phyloP scores from a whole-genome alignment of 225 moss, liverwort and hornwort species.

The Physcomitrium patens region DNA sequence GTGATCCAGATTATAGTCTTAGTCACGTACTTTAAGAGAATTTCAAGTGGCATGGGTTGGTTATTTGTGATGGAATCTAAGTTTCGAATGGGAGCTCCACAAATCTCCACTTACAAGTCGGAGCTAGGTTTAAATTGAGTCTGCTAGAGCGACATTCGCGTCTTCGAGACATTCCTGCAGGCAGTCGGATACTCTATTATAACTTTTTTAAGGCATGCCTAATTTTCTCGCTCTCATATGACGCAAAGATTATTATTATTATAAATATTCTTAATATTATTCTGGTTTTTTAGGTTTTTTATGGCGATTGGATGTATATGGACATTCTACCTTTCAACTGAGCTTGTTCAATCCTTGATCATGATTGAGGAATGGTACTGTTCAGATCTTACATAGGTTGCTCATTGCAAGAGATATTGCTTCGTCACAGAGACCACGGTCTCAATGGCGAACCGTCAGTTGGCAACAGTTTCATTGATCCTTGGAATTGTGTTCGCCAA shows the following conservation, averaged over 20 bases:
- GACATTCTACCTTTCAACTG: too few species aligned
- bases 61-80: neutral
- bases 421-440: neutral
- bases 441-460: slow-evolving; percentile 39
- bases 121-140: neutral
- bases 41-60: neutral
- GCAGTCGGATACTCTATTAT: neutral
- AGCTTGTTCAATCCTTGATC: slow-evolving; percentile 1
- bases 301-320: neutral
- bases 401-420: slow-evolving; percentile 14
- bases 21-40: too few species aligned
- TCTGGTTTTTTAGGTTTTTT: neutral
- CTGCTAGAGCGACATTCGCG: neutral
- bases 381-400: slow-evolving; percentile 37
- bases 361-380: neutral
- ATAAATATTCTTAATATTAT: too few species aligned
- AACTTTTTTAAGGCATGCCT: neutral
- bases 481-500: slow-evolving; percentile 38
- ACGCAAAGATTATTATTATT: too few species aligned
- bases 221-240: too few species aligned
- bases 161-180: neutral
- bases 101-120: neutral
- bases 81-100: neutral
- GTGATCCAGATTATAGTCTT: too few species aligned
- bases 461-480: slow-evolving; percentile 29